Conservation (phyloP, 2,329 filamentous ascomycete species). For the Cladosporium halotolerans region DNA sequence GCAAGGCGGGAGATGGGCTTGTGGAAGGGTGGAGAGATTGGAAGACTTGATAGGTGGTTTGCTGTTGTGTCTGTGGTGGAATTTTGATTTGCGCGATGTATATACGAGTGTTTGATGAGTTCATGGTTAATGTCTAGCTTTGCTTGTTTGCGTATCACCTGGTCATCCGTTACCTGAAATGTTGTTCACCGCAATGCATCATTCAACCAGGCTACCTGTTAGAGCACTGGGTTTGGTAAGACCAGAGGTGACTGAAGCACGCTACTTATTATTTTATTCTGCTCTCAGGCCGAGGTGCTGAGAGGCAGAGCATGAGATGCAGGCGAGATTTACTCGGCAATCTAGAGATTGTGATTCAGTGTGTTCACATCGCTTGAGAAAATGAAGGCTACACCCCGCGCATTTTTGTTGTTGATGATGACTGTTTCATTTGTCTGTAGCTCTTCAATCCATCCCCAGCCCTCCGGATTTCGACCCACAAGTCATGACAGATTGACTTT, state of each 20-base stretch:
- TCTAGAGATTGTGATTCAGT: background rate
- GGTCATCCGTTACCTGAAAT: too few species aligned
- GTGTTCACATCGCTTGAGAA: background rate
- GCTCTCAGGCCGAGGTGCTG: too few species aligned
- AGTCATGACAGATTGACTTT: background rate
- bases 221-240: too few species aligned
- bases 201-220: too few species aligned
- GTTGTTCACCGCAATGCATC: too few species aligned
- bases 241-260: too few species aligned
- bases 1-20: slow-evolving; percentile 69
- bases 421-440: background rate
- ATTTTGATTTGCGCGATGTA: background rate
- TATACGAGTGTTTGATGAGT: background rate
- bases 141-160: too few species aligned
- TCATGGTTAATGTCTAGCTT: slow-evolving; percentile 4
- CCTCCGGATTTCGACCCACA: background rate
- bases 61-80: background rate
- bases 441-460: background rate
- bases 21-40: slow-evolving; percentile 67
- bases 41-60: background rate
- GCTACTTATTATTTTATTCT: too few species aligned
- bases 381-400: background rate
- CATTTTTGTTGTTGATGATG: background rate
- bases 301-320: too few species aligned
- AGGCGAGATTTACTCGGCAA: too few species aligned